These are phyloP conservation scores for Pichia manshurica DNA, from an alignment of 805 yeast genomes.

Conservation along the genomic window DNA sequence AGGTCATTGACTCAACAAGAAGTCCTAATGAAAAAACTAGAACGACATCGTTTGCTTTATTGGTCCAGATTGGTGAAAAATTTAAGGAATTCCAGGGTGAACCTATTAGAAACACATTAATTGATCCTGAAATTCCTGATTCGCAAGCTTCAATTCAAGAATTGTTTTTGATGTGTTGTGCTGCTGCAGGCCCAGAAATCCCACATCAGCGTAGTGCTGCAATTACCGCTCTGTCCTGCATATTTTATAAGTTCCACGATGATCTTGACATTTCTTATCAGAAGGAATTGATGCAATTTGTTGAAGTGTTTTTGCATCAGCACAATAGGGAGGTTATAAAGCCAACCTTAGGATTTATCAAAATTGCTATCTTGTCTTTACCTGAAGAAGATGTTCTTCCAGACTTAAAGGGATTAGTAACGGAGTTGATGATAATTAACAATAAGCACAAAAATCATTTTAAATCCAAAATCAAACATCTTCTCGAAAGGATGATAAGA, in stretches of 20 bases:
- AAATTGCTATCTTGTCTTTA: constrained; percentile 76
- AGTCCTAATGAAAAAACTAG: constrained; percentile 91
- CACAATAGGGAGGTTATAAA: constrained; percentile 91
- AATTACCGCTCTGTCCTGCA: constrained; percentile 81
- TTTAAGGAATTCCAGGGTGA: constrained; percentile 61
- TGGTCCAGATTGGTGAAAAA: constrained; percentile 73
- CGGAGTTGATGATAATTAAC: constrained; percentile 82
- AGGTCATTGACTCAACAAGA: constrained; percentile 84
- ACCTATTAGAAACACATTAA: constrained; percentile 52
- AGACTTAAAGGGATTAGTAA: constrained; percentile 59
- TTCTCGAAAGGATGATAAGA: constrained; percentile 84
- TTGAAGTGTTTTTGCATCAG: constrained; percentile 84
- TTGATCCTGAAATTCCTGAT: constrained; percentile 57
- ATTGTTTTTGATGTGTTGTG: constrained; percentile 87
- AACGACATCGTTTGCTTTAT: constrained; percentile 65
- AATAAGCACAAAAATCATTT: constrained; percentile 95
- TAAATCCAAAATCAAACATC: constrained; percentile 87
- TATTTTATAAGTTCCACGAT: constrained; percentile 79
- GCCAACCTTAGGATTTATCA: constrained; percentile 89
- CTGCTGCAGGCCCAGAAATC: constrained; percentile 90
- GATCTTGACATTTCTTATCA: constrained; percentile 54
- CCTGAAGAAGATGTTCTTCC: constrained; percentile 71
- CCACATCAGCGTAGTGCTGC: constrained; percentile 98
- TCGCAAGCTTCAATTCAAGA: constrained; percentile 68
- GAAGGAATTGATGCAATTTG: constrained; percentile 74